A percentile compares a stretch with the other conserved stretches of the same genome.
Evolutionary conservation across 192 early-diverging fungal genomes (phyloP).

Genomic region (Entomortierella chlamydospora): DNA sequence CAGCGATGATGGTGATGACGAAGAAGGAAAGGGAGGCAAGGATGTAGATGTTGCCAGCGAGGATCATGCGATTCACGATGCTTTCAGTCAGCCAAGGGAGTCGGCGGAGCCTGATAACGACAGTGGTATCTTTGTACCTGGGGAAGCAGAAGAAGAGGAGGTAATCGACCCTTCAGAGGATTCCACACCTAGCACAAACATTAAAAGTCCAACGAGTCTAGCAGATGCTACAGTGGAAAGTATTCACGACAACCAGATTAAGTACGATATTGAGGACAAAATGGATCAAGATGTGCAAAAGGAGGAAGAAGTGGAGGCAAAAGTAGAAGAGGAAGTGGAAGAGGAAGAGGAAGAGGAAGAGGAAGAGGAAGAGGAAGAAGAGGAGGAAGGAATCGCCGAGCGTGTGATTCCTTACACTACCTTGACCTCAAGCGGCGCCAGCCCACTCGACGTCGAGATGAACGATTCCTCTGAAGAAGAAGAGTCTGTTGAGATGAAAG

Average conservation of each 20-base stretch:
- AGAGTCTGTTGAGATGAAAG: slow-evolving; percentile 13
- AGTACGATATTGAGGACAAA: neutral
- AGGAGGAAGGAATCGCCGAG: slow-evolving; percentile 20
- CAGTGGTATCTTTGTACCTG: slow-evolving; percentile 12
- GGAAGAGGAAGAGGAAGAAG: slow-evolving; percentile 28
- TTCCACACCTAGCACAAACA: neutral
- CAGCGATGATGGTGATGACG: slow-evolving; percentile 20
- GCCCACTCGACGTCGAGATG: slow-evolving; percentile 44
- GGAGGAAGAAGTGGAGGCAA: neutral
- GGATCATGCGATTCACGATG: neutral
- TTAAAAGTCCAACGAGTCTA: neutral
- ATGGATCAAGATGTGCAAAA: no score
- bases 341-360: slow-evolving; percentile 4
- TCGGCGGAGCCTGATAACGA: neutral
- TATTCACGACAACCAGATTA: neutral
- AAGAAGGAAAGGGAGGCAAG: slow-evolving; percentile 1
- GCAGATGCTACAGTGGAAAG: neutral
- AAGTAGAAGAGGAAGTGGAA: slow-evolving; percentile 18
- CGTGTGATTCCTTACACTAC: slow-evolving; percentile 23
- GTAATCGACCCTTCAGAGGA: neutral
- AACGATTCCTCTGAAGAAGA: slow-evolving; percentile 22
- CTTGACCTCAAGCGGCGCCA: slow-evolving; percentile 11
- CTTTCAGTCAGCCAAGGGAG: neutral
- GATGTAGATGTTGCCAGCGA: neutral
- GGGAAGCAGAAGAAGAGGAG: slow-evolving; percentile 23